Evolutionary conservation across 2,329 filamentous ascomycete species (phyloP), one percentile per base, ranked within the genome.

Genomic region (Paraconiothyrium brasiliense): DNA sequence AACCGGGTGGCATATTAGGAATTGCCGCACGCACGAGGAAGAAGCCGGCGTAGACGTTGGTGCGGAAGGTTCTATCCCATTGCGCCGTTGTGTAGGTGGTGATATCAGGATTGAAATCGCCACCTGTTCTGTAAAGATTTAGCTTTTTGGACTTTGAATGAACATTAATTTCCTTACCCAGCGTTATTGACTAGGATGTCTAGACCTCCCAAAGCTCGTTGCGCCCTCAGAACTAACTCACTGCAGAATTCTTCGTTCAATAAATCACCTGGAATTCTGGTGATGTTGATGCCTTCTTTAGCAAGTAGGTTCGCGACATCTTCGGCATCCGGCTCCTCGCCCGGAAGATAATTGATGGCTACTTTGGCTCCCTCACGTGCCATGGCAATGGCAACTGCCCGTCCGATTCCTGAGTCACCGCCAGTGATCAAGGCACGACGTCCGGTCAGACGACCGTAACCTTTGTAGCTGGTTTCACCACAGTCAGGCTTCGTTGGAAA

Each of bases 391-490:
- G 51, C 37, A 32, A 55, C 48, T 30, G 57, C 60, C 3, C 60
- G 62, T 24, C 66, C 66, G n/a, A 67, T 67, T 13, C 66, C 66
- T 5, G 62, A 67, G 39, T 65, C 64, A 3, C 62, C 62, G 11
- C 64, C 65, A 10, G 64, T 67, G 35, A 68, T 64, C 41, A 67
- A 41, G 3, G 62, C 64, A 27, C 58, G 60, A 58, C 74, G 75
- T 57, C 69, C 69, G 43, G 70, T 63, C 14, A 76, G 65, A 22
- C 73, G 67, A 13, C 71, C 72, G 37, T 67, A 65, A n/a, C 73
- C 72, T 54, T 74, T 70, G 51, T 76, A 75, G 27, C 51, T 60
- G 14, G 20, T 46, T 41, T 63, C 60, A 5, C 57, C 60, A 47
- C 57, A 44, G 32, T 59, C 60, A 13, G 60, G 60, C 22, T 56